Evolutionary conservation across 371 early-diverging fungal genomes (phyloP), one percentile per base, ranked within the genome.

Genomic region (Mortierella sp.): DNA sequence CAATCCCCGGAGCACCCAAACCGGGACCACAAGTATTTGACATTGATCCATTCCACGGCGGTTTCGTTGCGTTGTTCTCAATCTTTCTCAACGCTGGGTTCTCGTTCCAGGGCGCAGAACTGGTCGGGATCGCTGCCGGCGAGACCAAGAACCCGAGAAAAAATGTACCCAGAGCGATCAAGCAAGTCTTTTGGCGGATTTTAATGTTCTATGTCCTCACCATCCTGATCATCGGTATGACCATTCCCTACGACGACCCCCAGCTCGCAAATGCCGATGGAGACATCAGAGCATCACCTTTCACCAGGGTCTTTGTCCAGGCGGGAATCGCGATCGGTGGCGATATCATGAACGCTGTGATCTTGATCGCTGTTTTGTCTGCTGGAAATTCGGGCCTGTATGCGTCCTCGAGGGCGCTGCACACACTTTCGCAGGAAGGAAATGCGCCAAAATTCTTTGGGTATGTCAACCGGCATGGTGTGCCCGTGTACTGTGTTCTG

Each of bases 61-160:
- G 92, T 21, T 83, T 93, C 54, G 64, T 86, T 6, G 93, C 94
- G 17, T 60, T 75, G 27, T 52, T 92, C 52, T 72, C 81, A 32
- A 87, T 87, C 11, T 90, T 94, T 59, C 80, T 93, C 43, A 83
- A 90, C 12, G 94, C 94, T n/a, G 92, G 91, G n/a, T 96, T 93
- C 65, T 85, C 90, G 19, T 94, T 93, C 80, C 93, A 94, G 34
- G 95, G 95, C 64, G 92, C 93, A 3, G 93, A 90, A 76, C 82
- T 91, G 21, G 84, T 91, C 23, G 91, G 91, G 68, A 86, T 93
- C 59, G 87, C 93, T 19, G 90, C 90, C 30, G 92, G 91, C 72
- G 92, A 92, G 80, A 85, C 89, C 30, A 79, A 80, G 15, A 91
- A 90, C 65, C 93, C 87, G 54, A 87, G 84, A 30, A 87, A 88